Base-by-base conservation (phyloP, 805 yeast species). In the Candida nemodendra region DNA sequence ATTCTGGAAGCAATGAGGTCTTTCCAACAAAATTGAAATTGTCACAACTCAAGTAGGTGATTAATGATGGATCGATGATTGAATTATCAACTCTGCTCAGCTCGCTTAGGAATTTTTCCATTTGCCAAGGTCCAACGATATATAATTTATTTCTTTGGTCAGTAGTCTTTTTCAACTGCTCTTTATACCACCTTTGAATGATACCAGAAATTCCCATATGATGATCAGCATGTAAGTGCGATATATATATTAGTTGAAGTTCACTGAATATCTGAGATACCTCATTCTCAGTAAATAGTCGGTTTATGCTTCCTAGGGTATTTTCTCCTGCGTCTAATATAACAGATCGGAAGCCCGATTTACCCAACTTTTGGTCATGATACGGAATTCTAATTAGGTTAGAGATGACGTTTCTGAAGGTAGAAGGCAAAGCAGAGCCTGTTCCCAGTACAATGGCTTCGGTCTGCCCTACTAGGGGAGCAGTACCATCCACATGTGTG, bases 181-280 rank as follows among this genome's bases (percentile, higher is more conserved):
- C 44, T n/a, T 52, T 41, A 32, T 61, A 54, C 95, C 97, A 90
- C 46, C 77, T 78, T 26, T 70, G 68, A 18, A 93, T 68, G 3
- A 93, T 59, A 4, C 87, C 74, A 7, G 84, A 64, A 4, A 85
- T 69, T 0, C 99, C 99, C 28, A 93, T 65, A 60, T 91, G 97
- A 59, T 93, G 99, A 58, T 93, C 99, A 0, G 98, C 99, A 62
- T 93, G 99, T 51, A 91, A 68, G 67, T 93, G 99, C 50, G 95
- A 84, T 37, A 93, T 65, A 53, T 77, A 85, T 15, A 91, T 66
- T 37, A 86, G 41, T 22, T 73, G 65, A 40, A 90, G 62, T 51
- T 90, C 95, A 27, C 62, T 47, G 45, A 90, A 69, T 2, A 84
- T 29, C 36, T 17, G 30, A 2, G 53, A 51, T 2, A 68, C 45